A percentile compares a stretch with the other conserved stretches of the same genome.
These are phyloP conservation scores for Fusarium lateritium DNA, from an alignment of 2,329 filamentous ascomycete genomes.

Conservation along the genomic window DNA sequence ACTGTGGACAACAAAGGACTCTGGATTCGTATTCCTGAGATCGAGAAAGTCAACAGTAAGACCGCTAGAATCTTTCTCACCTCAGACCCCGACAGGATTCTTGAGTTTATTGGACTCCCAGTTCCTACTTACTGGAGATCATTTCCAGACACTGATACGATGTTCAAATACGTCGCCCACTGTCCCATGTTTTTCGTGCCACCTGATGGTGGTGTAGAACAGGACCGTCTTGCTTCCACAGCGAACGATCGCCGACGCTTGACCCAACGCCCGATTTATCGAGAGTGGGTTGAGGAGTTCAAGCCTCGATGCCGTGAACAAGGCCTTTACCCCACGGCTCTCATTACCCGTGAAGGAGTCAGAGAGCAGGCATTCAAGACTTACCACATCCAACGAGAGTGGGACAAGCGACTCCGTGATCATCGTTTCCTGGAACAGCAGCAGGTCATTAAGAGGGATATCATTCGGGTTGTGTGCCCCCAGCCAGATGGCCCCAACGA, in stretches of 20 bases:
- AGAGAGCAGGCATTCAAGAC: conserved; percentile 66
- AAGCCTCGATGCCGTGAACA: conserved; percentile 66
- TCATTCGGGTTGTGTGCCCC: conserved; percentile 60
- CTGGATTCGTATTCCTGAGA: conserved; percentile 76
- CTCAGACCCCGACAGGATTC: conserved; percentile 65
- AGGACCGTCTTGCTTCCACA: conserved; percentile 54
- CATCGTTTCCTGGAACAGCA: conserved; percentile 56
- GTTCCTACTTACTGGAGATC: conserved; percentile 63
- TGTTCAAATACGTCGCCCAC: conserved; percentile 73
- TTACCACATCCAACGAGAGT: conserved; percentile 61
- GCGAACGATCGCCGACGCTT: conserved; percentile 71
- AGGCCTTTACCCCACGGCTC: conserved; percentile 52
- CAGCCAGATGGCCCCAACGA: conserved; percentile 42
- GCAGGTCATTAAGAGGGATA: conserved; percentile 60
- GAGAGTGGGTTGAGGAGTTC: conserved; percentile 74
- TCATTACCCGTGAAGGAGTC: conserved; percentile 60
- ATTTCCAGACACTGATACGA: conserved; percentile 67
- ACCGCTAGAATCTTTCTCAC: conserved; percentile 73
- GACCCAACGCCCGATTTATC: conserved; percentile 69
- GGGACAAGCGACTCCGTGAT: conserved; percentile 59
- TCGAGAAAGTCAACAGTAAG: conserved; percentile 72
- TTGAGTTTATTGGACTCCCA: conserved; percentile 76
- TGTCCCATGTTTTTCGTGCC: conserved; percentile 71
- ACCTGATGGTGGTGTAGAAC: conserved; percentile 52
- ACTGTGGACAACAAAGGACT: conserved; percentile 75